A percentile compares a stretch with the other conserved stretches of the same genome.
Conservation (phyloP, 1,284 basidiomycete species). For the Marasmius tenuissimus region DNA sequence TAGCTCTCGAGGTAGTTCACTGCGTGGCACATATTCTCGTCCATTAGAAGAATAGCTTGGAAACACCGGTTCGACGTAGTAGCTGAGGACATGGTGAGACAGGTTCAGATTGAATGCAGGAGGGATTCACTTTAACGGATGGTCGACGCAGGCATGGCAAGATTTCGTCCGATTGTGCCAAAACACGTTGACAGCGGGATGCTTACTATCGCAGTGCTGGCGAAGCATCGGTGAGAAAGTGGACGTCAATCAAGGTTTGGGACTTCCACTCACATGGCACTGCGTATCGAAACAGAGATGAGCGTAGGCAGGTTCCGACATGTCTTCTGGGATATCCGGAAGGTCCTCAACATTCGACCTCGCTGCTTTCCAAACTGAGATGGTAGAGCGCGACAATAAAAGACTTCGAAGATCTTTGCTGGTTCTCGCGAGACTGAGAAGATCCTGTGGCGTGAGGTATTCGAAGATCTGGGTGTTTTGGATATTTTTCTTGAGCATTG, state of each 20-base stretch:
- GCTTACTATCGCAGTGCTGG: background rate
- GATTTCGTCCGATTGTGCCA: background rate
- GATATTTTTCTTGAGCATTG: background rate
- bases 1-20: no score
- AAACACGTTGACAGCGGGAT: background rate
- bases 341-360: background rate
- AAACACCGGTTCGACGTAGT: no score
- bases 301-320: background rate
- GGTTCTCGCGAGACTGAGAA: slow-evolving; percentile 9
- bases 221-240: background rate
- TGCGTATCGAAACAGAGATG: background rate
- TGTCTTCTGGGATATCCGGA: background rate
- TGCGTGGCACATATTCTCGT: no score
- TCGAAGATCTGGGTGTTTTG: background rate
- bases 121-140: no score
- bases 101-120: no score
- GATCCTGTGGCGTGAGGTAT: slow-evolving; percentile 26
- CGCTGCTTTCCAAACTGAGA: background rate
- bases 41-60: no score
- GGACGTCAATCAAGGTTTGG: background rate
- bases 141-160: background rate
- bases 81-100: no score
- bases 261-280: background rate
- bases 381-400: background rate
- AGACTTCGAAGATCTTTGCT: background rate